Conservation (phyloP, 169 alveolate genomes). For the Eimeria acervulina region DNA sequence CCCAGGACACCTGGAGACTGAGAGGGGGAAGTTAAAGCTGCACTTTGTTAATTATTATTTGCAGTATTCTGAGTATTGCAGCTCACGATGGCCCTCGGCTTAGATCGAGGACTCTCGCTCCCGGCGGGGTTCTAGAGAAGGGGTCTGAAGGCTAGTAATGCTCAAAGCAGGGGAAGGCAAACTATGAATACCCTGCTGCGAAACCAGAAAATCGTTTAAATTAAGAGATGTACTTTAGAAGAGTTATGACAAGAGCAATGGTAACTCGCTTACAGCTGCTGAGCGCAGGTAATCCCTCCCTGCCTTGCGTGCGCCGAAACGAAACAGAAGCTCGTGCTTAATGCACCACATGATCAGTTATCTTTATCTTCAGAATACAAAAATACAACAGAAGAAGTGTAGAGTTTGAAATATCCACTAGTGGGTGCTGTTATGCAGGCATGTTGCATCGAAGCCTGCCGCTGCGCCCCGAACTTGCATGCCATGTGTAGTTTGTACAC, state of each 20-base stretch:
- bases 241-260: background rate
- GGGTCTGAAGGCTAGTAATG: background rate
- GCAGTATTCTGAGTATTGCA: too few species aligned
- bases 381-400: background rate
- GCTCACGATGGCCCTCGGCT: background rate
- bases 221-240: background rate
- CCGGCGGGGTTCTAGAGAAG: background rate
- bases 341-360: background rate
- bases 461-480: constrained; percentile 40
- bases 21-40: too few species aligned
- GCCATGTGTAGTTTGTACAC: background rate
- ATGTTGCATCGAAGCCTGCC: constrained; percentile 52
- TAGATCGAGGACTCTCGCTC: background rate
- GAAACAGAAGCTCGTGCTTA: background rate
- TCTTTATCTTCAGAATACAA: background rate
- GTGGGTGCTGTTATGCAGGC: background rate
- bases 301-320: background rate
- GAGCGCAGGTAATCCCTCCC: background rate
- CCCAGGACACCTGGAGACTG: too few species aligned
- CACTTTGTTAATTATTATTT: too few species aligned
- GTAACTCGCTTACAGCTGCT: background rate
- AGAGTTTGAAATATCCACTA: background rate
- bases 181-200: background rate
- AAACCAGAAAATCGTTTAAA: background rate
- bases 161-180: background rate